Conservation (phyloP, 108 stramenopile species). For the Skeletonema tropicum region DNA sequence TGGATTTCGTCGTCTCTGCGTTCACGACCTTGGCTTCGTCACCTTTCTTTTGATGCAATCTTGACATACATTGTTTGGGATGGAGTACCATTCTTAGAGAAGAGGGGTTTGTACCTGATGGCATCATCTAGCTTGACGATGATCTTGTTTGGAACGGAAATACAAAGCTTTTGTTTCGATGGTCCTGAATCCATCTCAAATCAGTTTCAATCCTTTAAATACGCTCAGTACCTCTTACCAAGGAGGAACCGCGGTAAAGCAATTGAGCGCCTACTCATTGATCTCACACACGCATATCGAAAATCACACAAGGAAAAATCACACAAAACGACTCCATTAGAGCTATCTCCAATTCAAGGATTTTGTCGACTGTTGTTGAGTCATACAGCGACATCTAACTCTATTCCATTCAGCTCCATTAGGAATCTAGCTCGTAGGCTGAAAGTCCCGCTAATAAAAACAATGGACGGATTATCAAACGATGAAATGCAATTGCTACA, state of each 20-base stretch:
- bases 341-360: constrained; percentile 30
- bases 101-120: constrained; percentile 52
- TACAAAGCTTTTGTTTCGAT: constrained; percentile 46
- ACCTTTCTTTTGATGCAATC: constrained; percentile 77
- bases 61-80: constrained; percentile 82
- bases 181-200: background rate
- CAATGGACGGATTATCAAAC: constrained; percentile 30
- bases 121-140: constrained; percentile 47
- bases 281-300: constrained; percentile 61
- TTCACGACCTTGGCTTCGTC: constrained; percentile 77
- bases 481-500: constrained; percentile 58
- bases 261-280: constrained; percentile 74
- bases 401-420: constrained; percentile 70
- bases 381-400: constrained; percentile 27
- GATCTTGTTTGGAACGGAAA: constrained; percentile 46
- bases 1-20: constrained; percentile 10
- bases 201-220: constrained; percentile 12
- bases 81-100: constrained; percentile 67
- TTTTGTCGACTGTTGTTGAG: constrained; percentile 17
- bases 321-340: constrained; percentile 8
- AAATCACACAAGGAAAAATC: constrained; percentile 24
- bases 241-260: constrained; percentile 83
- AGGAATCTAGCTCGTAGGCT: constrained; percentile 68
- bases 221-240: constrained; percentile 48
- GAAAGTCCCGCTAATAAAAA: constrained; percentile 59